Percentiles rank a stretch among this genome's conserved stretches.
Evolutionary conservation across 345 rosid genomes (phyloP).

Genomic region (Gossypium sturtianum): DNA sequence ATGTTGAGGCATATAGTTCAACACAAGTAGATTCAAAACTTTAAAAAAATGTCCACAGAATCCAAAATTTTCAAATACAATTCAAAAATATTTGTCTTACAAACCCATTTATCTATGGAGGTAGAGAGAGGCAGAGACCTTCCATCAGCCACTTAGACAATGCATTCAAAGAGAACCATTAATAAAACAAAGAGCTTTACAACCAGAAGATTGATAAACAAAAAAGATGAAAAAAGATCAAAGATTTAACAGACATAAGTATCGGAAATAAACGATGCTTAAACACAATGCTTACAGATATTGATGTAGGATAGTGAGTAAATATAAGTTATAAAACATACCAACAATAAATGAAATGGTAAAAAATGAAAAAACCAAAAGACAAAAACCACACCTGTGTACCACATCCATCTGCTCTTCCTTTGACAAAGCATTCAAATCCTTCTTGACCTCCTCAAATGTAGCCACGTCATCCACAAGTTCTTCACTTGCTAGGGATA

Average conservation of each 20-base stretch:
- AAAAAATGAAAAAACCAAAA: background rate
- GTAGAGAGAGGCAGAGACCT: background rate
- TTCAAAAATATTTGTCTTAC: background rate
- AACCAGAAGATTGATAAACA: background rate
- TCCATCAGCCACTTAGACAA: background rate
- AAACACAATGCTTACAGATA: background rate
- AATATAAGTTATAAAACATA: background rate
- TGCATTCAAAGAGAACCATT: background rate
- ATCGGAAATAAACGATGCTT: background rate
- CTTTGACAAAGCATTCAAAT: slow-evolving; percentile 65
- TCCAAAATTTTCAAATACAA: background rate
- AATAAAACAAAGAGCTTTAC: background rate
- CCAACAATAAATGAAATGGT: background rate
- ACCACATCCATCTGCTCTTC: slow-evolving; percentile 90
- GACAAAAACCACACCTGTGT: slow-evolving; percentile 39
- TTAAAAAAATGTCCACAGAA: background rate
- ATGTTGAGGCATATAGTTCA: background rate
- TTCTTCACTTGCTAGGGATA: slow-evolving; percentile 24
- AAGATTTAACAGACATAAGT: background rate
- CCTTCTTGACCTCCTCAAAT: slow-evolving; percentile 59
- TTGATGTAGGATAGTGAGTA: background rate
- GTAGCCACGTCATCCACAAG: slow-evolving; percentile 24
- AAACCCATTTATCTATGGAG: background rate
- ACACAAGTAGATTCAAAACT: background rate
- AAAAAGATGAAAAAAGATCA: background rate